Percentiles rank a stretch among this genome's conserved stretches.
These are phyloP conservation scores for Pulveroboletus sp. DNA, from an alignment of 768 basidiomycete species.

Conservation along the genomic window DNA sequence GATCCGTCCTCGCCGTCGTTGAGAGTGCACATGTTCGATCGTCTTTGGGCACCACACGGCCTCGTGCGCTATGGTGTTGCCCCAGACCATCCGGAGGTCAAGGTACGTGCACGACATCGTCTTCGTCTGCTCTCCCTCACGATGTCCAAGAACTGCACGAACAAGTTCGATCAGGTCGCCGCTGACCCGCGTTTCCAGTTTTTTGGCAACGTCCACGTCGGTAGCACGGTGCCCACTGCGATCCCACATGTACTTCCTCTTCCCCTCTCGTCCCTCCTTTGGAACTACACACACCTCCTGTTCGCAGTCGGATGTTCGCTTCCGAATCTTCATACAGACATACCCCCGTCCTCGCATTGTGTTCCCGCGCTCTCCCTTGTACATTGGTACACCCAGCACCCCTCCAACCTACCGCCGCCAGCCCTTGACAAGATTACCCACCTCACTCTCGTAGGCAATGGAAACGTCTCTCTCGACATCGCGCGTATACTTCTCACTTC, in stretches of 20 bases:
- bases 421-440: slow-evolving; percentile 62
- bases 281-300: slow-evolving; percentile 79
- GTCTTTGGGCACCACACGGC: slow-evolving; percentile 92
- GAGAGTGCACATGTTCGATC: slow-evolving; percentile 85
- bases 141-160: slow-evolving; percentile 78
- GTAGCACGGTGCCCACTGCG: slow-evolving; percentile 28
- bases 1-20: slow-evolving; percentile 33
- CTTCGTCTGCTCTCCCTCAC: slow-evolving; percentile 10
- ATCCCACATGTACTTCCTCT: slow-evolving; percentile 54
- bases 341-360: slow-evolving; percentile 46
- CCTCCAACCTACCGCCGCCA: slow-evolving; percentile 56
- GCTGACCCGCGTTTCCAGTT: slow-evolving; percentile 78
- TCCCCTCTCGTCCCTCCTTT: slow-evolving; percentile 55
- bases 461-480: slow-evolving; percentile 91
- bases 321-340: slow-evolving; percentile 51
- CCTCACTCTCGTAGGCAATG: slow-evolving; percentile 86
- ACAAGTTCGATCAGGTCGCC: slow-evolving; percentile 86
- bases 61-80: slow-evolving; percentile 95
- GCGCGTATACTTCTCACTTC: slow-evolving; percentile 84
- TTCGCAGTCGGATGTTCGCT: slow-evolving; percentile 83
- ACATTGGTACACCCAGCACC: slow-evolving; percentile 96
- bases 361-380: slow-evolving; percentile 80
- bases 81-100: slow-evolving; percentile 98
- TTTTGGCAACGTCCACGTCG: slow-evolving; percentile 85
- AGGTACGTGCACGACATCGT: slow-evolving; percentile 39